Evolutionary conservation across 2,329 filamentous ascomycete species (phyloP), one percentile per base, ranked within the genome.

Genomic region (Fusarium staphyleae): DNA sequence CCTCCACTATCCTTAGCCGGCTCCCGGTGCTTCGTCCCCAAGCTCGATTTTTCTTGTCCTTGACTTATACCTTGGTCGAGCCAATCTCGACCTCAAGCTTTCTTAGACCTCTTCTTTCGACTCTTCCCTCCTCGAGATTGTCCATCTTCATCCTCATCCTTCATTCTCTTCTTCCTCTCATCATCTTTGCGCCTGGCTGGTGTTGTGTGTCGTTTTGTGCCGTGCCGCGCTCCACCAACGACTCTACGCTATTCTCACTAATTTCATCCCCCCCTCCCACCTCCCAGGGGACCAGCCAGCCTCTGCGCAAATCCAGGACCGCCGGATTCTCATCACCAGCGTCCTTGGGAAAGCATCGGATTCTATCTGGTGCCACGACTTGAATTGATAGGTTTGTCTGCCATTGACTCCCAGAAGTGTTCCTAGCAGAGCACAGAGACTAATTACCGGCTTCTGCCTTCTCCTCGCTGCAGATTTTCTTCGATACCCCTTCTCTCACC

Each of bases 401-500:
- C 50, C 58, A 49, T 46, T 45, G 37, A 19, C 28, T 24, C 36
- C n/a, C 3, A 5, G n/a, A 4, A 48, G 18, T 33, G 6, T 7
- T 26, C 18, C 16, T 22, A 22, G 36, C 12, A 26, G 24, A 12
- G 42, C 30, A 42, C 34, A 41, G 10, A 37, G 34, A 50, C 66
- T 67, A 48, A 69, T 57, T 40, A 18, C 39, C 51, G 32, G 28
- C 16, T 50, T 54, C 47, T 49, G 37, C 42, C 24, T 22, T 15
- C 18, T 44, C 33, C 32, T 32, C 48, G 32, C 37, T 47, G 18
- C 59, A 70, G 67, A 66, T 68, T 71, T 65, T 69, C 67, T 66
- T 72, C 72, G 73, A 81, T 79, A 78, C 76, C 75, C 75, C 65
- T 63, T 66, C 67, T 66, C 65, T 70, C 77, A 85, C 70, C 75